These are phyloP conservation scores for Orbilia javanica DNA, from an alignment of 2,329 filamentous ascomycete species.

Conservation along the genomic window DNA sequence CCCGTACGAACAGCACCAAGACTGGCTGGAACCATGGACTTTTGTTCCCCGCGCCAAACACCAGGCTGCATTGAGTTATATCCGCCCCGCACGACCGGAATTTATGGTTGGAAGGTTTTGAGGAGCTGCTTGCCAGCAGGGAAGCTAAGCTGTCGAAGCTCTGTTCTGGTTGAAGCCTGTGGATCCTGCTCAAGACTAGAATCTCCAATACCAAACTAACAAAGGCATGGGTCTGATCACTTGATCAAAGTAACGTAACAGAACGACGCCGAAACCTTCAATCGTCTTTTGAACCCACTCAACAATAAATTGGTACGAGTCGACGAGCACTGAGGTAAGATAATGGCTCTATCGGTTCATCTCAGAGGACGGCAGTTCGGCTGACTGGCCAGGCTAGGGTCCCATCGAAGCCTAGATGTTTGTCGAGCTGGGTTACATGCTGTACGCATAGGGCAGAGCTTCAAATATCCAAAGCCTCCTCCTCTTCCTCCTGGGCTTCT, in stretches of 20 bases:
- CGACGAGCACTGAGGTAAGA: neutral
- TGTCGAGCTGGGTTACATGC: constrained; percentile 15
- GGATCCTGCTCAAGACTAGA: neutral
- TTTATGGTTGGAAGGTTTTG: neutral
- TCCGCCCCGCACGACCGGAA: constrained; percentile 36
- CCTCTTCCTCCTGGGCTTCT: neutral
- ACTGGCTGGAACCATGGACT: neutral
- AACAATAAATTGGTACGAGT: neutral
- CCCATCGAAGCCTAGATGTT: constrained; percentile 24
- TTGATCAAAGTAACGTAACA: constrained; percentile 3
- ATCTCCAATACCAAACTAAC: neutral
- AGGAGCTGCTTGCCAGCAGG: constrained; percentile 12
- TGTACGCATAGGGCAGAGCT: neutral
- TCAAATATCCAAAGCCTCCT: constrained; percentile 11
- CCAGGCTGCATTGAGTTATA: neutral
- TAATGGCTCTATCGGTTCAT: neutral
- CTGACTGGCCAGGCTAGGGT: constrained; percentile 12
- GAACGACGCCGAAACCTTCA: neutral
- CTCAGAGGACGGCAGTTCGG: constrained; percentile 5
- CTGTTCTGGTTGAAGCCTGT: neutral
- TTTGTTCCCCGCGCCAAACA: constrained; percentile 11
- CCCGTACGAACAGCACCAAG: constrained; percentile 29
- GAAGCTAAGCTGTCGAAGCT: constrained; percentile 10
- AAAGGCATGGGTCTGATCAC: neutral
- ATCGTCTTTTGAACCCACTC: neutral